Conservation (phyloP, 768 basidiomycete genomes). For the Fomitopsis pulvina region DNA sequence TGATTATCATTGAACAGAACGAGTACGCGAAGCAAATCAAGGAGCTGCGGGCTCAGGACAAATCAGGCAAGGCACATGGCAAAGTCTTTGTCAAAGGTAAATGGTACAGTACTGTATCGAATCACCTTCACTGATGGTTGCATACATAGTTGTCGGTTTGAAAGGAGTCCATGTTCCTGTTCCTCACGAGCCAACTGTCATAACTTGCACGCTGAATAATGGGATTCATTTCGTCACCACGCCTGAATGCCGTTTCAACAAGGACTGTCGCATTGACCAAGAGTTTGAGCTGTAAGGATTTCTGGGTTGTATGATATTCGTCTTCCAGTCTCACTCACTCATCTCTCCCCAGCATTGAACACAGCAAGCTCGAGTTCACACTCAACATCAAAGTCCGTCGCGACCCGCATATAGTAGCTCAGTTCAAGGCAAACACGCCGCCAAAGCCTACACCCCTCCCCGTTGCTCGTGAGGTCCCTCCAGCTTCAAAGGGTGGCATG, state of each 20-base stretch:
- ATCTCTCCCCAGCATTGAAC: constrained; percentile 89
- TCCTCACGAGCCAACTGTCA: constrained; percentile 63
- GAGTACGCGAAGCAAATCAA: constrained; percentile 90
- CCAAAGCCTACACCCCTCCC: constrained; percentile 35
- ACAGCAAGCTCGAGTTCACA: constrained; percentile 93
- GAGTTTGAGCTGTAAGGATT: constrained; percentile 82
- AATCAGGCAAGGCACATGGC: constrained; percentile 74
- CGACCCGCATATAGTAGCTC: constrained; percentile 77
- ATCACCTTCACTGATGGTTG: constrained; percentile 12
- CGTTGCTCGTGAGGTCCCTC: constrained; percentile 37
- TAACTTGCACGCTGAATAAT: constrained; percentile 91
- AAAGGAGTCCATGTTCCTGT: constrained; percentile 71
- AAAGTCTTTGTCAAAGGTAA: constrained; percentile 93
- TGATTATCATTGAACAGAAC: constrained; percentile 45
- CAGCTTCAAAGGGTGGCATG: constrained; percentile 57
- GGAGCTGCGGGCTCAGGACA: constrained; percentile 72
- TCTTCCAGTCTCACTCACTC: no score
- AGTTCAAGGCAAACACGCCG: constrained; percentile 59
- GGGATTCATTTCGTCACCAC: constrained; percentile 95
- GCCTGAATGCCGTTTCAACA: constrained; percentile 58
- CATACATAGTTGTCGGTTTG: constrained; percentile 60
- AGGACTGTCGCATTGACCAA: constrained; percentile 66
- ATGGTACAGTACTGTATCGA: no score
- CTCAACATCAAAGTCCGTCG: constrained; percentile 81
- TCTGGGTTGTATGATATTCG: not conserved